Conservation (phyloP, 2,329 filamentous ascomycete genomes). For the Zasmidium citrigriseum region DNA sequence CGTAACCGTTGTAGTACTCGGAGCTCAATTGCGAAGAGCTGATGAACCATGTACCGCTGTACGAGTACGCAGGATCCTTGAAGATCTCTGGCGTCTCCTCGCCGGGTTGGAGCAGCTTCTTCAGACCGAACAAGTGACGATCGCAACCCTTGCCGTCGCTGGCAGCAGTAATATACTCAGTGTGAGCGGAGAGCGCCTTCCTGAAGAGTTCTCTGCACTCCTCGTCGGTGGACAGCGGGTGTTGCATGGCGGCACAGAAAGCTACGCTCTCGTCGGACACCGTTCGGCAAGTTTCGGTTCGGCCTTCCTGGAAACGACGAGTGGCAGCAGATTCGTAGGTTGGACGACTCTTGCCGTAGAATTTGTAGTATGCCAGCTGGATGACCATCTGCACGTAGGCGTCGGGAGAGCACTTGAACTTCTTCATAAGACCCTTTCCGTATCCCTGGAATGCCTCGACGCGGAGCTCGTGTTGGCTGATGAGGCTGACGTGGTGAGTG, state of each 20-base stretch:
- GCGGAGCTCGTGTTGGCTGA: conserved; percentile 83
- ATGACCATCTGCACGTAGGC: conserved; percentile 99
- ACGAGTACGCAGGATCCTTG: conserved; percentile 80
- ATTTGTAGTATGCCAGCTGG: conserved; percentile 96
- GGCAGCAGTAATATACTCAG: conserved; percentile 87
- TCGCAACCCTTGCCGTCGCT: conserved; percentile 93
- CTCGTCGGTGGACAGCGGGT: conserved; percentile 63
- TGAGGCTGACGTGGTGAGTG: conserved; percentile 77
- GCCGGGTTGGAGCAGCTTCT: conserved; percentile 79
- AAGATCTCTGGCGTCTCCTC: conserved; percentile 82
- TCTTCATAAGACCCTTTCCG: conserved; percentile 98
- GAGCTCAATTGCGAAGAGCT: conserved; percentile 87
- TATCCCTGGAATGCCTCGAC: conserved; percentile 97
- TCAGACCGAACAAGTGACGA: conserved; percentile 93
- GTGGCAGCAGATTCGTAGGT: conserved; percentile 97
- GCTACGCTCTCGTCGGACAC: conserved; percentile 90
- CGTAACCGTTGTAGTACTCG: conserved; percentile 98
- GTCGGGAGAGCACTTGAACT: conserved; percentile 97
- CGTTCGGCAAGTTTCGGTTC: conserved; percentile 91
- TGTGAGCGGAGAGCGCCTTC: conserved; percentile 76
- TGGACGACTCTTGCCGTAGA: conserved; percentile 96
- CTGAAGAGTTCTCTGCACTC: conserved; percentile 75
- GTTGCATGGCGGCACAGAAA: conserved; percentile 85
- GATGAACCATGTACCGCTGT: conserved; percentile 86
- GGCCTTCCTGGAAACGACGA: conserved; percentile 91